Evolutionary conservation across 1,284 basidiomycete species (phyloP), one percentile per base, ranked within the genome.

Genomic region (Irpex lacteus): DNA sequence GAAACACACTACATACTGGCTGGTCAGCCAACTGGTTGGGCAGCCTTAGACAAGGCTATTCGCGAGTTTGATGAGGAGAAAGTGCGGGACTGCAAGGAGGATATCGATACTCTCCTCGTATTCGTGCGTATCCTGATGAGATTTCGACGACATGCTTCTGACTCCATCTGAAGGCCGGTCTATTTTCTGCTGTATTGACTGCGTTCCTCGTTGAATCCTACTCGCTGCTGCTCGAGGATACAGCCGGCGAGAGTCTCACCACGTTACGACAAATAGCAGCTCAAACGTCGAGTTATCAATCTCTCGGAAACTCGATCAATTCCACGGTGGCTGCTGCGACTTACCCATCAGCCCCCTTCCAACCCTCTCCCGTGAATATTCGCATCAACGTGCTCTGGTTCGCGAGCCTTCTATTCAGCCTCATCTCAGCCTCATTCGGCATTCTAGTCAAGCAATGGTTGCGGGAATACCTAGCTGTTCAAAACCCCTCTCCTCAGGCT

Each of bases 311-410:
- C 18, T 21, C 26, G 19, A 6, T 60, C 7, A 60, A 60, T 26
- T 50, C 59, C 8, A 60, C 59, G 9, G 26, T 26, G 9, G 18
- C 44, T 19, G 18, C 40, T 49, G 19, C 40, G 8, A 13, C 59
- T n/a, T 7, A 7, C 6, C 59, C 44, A 5, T 21, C 55, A 13
- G 38, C 8, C 18, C 40, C 61, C 8, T 60, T 60, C 40, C 34
- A 26, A 6, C 26, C 55, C n/a, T 38, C 58, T 32, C 19, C 53
- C 15, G 56, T 54, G 8, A 57, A 34, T 32, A 37, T 65, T 26
- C 55, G 57, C 19, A 52, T 63, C 11, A 65, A 65, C 53, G 53
- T 60, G 13, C 60, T 66, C 19, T 67, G 66, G 66, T 65, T 63
- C 53, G n/a, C 60, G 18, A 63, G 61, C 36, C 59, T 67, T 19